Evolutionary conservation across 176 grass and related monocot genomes (phyloP).

Genomic region (Dendrocalamus sinicus): DNA sequence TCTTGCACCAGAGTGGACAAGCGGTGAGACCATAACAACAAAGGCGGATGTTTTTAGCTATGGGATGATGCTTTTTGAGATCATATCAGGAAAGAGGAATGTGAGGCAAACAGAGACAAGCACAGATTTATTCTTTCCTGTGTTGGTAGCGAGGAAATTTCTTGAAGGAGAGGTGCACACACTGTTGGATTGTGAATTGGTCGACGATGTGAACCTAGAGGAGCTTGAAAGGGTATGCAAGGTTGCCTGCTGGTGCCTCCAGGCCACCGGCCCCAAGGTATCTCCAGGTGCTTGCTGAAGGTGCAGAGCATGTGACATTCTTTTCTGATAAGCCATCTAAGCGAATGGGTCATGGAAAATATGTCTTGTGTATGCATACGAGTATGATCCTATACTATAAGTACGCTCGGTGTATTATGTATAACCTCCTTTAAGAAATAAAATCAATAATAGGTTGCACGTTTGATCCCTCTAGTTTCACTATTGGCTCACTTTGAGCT

Average conservation of each 20-base stretch:
- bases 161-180: neutral
- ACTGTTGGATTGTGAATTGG: neutral
- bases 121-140: neutral
- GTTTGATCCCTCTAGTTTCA: neutral
- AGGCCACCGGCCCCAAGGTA: constrained; percentile 18
- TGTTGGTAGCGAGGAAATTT: constrained; percentile 19
- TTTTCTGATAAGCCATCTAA: neutral
- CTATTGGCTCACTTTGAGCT: neutral
- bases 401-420: neutral
- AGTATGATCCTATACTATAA: neutral
- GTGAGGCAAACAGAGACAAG: neutral
- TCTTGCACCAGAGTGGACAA: constrained; percentile 21
- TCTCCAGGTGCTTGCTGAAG: constrained; percentile 29
- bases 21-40: neutral
- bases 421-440: neutral
- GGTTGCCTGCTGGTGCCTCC: constrained; percentile 27
- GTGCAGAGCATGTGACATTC: neutral
- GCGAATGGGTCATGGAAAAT: neutral
- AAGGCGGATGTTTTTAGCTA: constrained; percentile 40
- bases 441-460: neutral
- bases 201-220: neutral
- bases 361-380: neutral
- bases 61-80: constrained; percentile 21
- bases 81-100: constrained; percentile 15
- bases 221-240: constrained; percentile 26